These are phyloP conservation scores for Fomitopsis palustris DNA, from an alignment of 1,284 basidiomycete species.

Conservation along the genomic window DNA sequence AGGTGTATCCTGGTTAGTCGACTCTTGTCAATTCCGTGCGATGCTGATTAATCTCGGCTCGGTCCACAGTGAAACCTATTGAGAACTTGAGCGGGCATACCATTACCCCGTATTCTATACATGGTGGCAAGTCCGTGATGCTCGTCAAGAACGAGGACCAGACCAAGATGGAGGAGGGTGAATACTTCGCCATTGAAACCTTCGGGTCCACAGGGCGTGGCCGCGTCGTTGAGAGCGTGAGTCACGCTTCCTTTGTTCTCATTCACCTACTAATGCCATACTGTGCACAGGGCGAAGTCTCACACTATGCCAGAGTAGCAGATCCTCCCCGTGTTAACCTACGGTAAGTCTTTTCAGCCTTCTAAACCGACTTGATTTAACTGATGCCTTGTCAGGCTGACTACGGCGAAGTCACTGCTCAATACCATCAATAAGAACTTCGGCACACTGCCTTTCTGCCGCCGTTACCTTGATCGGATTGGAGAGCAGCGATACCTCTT, in stretches of 20 bases:
- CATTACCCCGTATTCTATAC: constrained; percentile 88
- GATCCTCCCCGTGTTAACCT: constrained; percentile 72
- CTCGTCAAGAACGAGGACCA: constrained; percentile 88
- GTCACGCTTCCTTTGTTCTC: constrained; percentile 21
- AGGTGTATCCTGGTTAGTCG: constrained; percentile 75
- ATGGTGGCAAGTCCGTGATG: constrained; percentile 85
- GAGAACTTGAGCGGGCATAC: constrained; percentile 90
- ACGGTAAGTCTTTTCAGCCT: constrained; percentile 41
- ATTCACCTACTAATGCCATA: neutral
- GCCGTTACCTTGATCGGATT: constrained; percentile 88
- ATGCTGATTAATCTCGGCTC: constrained; percentile 5
- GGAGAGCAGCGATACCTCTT: constrained; percentile 97
- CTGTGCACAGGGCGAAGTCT: constrained; percentile 75
- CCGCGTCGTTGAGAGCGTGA: constrained; percentile 81
- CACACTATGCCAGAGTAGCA: constrained; percentile 82
- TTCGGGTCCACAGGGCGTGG: constrained; percentile 98
- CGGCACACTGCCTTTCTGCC: constrained; percentile 94
- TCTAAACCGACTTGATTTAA: too few species aligned
- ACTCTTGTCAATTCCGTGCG: neutral
- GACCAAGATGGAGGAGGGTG: constrained; percentile 99
- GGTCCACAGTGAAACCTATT: constrained; percentile 80
- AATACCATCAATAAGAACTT: constrained; percentile 92
- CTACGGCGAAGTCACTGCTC: constrained; percentile 83
- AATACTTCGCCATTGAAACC: constrained; percentile 99
- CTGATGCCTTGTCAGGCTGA: constrained; percentile 49